Evolutionary conservation across 495 filamentous ascomycete species (phyloP).

Genomic region (Penicillium antarcticum): DNA sequence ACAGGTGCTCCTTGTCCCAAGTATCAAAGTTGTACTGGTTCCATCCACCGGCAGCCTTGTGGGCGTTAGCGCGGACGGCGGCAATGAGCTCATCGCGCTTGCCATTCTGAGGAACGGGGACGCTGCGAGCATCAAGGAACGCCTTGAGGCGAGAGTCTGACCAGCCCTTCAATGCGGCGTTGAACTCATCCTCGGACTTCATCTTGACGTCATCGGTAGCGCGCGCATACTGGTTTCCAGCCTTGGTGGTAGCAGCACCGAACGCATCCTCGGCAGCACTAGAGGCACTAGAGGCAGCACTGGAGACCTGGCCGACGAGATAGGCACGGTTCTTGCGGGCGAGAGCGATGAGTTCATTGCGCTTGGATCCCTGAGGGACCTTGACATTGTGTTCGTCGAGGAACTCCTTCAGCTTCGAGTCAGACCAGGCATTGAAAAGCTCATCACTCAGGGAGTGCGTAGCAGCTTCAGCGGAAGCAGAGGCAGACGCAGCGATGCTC

Average conservation of each 20-base stretch:
- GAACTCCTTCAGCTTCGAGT: conserved; percentile 75
- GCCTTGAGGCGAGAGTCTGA: conserved; percentile 75
- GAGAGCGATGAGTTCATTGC: conserved; percentile 86
- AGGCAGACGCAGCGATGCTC: conserved; percentile 56
- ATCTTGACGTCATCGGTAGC: conserved; percentile 68
- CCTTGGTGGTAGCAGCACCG: conserved; percentile 79
- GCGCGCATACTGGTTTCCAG: conserved; percentile 71
- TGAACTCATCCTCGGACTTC: conserved; percentile 66
- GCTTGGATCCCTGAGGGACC: conserved; percentile 85
- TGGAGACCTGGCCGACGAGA: conserved; percentile 61
- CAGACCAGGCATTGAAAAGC: conserved; percentile 85
- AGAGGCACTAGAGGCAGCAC: conserved; percentile 49
- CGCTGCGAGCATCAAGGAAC: conserved; percentile 51
- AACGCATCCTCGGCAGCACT: conserved; percentile 53
- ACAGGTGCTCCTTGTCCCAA: conserved; percentile 72
- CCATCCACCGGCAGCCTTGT: conserved; percentile 70
- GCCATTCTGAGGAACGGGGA: conserved; percentile 69
- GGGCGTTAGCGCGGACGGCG: conserved; percentile 65
- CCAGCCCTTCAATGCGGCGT: conserved; percentile 61
- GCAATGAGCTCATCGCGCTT: conserved; percentile 80
- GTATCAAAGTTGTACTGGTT: conserved; percentile 84
- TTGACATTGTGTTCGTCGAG: conserved; percentile 70
- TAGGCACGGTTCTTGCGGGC: conserved; percentile 84
- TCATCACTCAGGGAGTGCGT: conserved; percentile 73
- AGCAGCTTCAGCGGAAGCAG: conserved; percentile 63